Conservation (phyloP, 345 rosid genomes). For the Bruguiera gymnorhiza region DNA sequence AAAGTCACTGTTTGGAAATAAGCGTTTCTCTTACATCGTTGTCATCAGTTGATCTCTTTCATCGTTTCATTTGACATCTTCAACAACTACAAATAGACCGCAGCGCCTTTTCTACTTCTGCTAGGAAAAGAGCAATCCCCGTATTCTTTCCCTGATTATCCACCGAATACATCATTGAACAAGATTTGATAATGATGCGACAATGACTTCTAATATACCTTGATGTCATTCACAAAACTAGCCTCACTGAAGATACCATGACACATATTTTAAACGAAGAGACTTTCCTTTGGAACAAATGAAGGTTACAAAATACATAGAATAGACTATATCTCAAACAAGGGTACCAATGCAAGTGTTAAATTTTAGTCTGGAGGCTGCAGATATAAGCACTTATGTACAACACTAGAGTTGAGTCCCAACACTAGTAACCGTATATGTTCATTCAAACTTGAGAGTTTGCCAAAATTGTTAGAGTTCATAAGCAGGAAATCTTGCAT, state of each 20-base stretch:
- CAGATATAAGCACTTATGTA: no score
- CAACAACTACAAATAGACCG: background rate
- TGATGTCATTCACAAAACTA: background rate
- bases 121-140: no score
- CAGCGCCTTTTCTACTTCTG: background rate
- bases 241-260: no score
- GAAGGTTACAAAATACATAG: background rate
- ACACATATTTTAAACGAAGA: background rate
- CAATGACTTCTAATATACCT: background rate
- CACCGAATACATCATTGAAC: background rate
- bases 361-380: no score
- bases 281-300: background rate
- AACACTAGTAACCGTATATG: no score
- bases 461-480: conserved; percentile 14
- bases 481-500: conserved; percentile 28
- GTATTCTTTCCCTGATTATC: no score
- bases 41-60: no score
- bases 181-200: background rate
- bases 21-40: no score
- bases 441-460: no score
- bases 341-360: no score
- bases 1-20: background rate
- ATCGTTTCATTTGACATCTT: background rate
- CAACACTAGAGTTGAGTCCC: no score
- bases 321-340: background rate